Conservation (phyloP, 257 asterid species). For the Solanum bukasovii region DNA sequence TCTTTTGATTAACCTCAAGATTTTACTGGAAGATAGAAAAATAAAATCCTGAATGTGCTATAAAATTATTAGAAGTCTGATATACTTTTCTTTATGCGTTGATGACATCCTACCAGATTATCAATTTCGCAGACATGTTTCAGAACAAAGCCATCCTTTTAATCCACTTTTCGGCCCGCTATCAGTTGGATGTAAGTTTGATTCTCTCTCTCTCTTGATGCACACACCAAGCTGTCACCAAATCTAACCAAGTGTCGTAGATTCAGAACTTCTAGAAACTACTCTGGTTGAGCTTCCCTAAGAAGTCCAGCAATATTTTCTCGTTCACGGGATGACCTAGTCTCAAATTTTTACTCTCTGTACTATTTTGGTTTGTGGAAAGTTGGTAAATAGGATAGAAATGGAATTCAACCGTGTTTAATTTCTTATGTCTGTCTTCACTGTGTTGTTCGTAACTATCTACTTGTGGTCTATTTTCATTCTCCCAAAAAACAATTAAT, state of each 20-base stretch:
- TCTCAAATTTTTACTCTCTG: neutral
- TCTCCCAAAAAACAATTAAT: neutral
- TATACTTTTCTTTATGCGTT: neutral
- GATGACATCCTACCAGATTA: conserved; percentile 31
- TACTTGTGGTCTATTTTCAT: neutral
- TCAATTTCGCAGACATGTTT: conserved; percentile 47
- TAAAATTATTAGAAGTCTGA: neutral
- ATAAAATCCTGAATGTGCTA: neutral
- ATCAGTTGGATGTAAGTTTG: conserved; percentile 64
- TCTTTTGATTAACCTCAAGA: neutral
- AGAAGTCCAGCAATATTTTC: neutral
- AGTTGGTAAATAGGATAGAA: neutral
- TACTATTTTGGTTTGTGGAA: neutral
- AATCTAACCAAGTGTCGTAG: neutral
- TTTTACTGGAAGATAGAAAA: neutral
- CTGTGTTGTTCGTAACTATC: neutral
- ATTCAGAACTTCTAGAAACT: neutral
- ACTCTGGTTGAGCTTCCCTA: neutral
- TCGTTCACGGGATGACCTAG: neutral
- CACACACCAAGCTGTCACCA: neutral
- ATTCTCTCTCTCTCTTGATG: neutral
- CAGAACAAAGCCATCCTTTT: conserved; percentile 87
- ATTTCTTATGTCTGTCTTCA: neutral
- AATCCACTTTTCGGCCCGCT: conserved; percentile 96
- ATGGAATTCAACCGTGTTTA: neutral